phyloP scores from a whole-genome alignment of 73 alveolate genomes.

The Paramecium bursaria region DNA sequence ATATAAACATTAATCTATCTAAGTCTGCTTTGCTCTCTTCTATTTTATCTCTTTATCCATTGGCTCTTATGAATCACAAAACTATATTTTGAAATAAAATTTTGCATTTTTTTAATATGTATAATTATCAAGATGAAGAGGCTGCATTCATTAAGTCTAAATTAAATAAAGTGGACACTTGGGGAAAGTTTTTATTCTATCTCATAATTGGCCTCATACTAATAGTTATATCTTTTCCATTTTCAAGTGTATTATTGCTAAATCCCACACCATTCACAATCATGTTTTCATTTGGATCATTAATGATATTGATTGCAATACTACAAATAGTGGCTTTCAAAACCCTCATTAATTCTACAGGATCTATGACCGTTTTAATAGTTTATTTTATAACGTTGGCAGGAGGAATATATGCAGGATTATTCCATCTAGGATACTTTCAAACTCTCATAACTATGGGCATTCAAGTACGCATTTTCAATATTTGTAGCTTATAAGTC shows the following conservation, averaged over 20 bases:
- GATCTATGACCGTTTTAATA: neutral
- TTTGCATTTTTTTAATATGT: constrained; percentile 54
- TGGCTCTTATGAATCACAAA: constrained; percentile 27
- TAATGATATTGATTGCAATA: constrained; percentile 10
- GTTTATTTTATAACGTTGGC: constrained; percentile 15
- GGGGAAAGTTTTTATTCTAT: constrained; percentile 52
- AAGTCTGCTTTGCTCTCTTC: constrained; percentile 25
- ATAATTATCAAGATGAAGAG: constrained; percentile 58
- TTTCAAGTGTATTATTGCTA: constrained; percentile 12
- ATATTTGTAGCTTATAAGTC: neutral
- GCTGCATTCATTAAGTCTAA: neutral
- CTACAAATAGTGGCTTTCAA: constrained; percentile 11
- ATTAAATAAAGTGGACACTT: constrained; percentile 9
- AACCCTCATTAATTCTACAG: constrained; percentile 18
- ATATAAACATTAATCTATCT: constrained; percentile 25
- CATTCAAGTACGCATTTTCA: neutral
- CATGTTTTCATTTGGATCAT: constrained; percentile 42
- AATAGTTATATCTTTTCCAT: constrained; percentile 34
- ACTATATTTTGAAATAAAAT: neutral
- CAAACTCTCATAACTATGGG: constrained; percentile 2
- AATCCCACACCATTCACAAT: constrained; percentile 51
- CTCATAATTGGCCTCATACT: constrained; percentile 7
- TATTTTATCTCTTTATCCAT: neutral
- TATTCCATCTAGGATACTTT: constrained; percentile 40
- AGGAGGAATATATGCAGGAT: constrained; percentile 39